phyloP scores from a whole-genome alignment of 192 early-diverging fungal genomes.

The Geosiphon pyriformis region DNA sequence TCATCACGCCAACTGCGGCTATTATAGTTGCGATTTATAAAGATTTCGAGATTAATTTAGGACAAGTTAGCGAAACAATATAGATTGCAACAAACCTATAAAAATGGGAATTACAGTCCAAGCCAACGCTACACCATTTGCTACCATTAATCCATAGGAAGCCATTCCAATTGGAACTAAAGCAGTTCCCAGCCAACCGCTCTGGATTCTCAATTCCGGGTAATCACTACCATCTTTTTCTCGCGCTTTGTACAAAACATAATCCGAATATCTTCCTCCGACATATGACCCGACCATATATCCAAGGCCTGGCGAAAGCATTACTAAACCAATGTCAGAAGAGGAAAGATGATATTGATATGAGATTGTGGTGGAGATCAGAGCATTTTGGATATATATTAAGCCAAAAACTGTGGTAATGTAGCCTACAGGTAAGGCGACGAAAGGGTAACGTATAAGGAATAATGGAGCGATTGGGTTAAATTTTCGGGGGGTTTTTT shows the following conservation, averaged over 20 bases:
- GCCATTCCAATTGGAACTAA: background rate
- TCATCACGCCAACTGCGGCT: background rate
- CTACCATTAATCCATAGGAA: background rate
- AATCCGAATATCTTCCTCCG: conserved; percentile 11
- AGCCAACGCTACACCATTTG: background rate
- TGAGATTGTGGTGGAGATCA: background rate
- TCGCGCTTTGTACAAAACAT: background rate
- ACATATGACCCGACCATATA: conserved; percentile 1
- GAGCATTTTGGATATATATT: conserved; percentile 1
- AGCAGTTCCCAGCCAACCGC: conserved; percentile 1
- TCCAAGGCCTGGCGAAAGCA: background rate
- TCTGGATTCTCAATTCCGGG: conserved; percentile 11
- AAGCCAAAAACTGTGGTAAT: background rate
- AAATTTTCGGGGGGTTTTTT: background rate
- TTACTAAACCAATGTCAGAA: background rate
- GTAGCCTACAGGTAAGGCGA: background rate
- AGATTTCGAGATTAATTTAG: no score
- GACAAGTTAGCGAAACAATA: background rate
- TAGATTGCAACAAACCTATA: background rate
- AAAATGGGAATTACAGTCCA: background rate
- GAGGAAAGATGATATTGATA: background rate
- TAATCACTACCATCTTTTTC: background rate
- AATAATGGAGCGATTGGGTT: conserved; percentile 2
- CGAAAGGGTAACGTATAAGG: conserved; percentile 1
- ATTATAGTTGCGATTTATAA: no score